These are phyloP conservation scores for Dalechampia spathulata DNA, from an alignment of 441 rosid species.

Conservation along the genomic window DNA sequence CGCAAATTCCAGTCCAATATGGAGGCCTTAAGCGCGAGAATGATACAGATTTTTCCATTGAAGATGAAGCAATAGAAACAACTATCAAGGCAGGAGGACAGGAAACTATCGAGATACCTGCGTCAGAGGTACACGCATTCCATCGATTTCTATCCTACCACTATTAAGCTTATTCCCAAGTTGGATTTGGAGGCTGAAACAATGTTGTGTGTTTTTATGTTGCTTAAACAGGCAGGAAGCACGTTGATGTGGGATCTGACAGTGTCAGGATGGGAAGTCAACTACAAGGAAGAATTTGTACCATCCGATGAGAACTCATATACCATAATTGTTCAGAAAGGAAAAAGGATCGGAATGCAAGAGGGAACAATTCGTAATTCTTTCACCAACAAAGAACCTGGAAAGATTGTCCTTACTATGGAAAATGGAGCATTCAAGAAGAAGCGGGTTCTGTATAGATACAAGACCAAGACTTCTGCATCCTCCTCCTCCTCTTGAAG, in stretches of 20 bases:
- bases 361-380: conserved; percentile 33
- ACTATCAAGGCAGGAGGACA: conserved; percentile 33
- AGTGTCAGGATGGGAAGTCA: conserved; percentile 53
- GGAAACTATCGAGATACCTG: conserved; percentile 33
- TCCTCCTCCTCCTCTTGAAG: conserved; percentile 9
- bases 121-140: conserved; percentile 28
- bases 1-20: conserved; percentile 39
- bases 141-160: too few species aligned
- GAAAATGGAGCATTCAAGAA: conserved; percentile 42
- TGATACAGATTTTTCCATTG: conserved; percentile 33
- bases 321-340: conserved; percentile 34
- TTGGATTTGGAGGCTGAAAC: background rate
- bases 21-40: conserved; percentile 50
- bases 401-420: conserved; percentile 34
- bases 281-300: conserved; percentile 50
- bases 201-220: too few species aligned
- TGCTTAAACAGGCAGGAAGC: conserved; percentile 25
- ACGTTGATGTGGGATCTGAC: conserved; percentile 40
- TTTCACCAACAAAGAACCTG: conserved; percentile 38
- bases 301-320: conserved; percentile 40
- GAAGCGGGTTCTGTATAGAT: conserved; percentile 41
- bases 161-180: too few species aligned
- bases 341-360: conserved; percentile 21
- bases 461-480: conserved; percentile 21
- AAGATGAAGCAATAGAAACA: conserved; percentile 31